Percentiles rank a stretch among this genome's conserved stretches.
These are phyloP conservation scores for Metschnikowia continentalis DNA, from an alignment of 805 yeast genomes.

Conservation along the genomic window DNA sequence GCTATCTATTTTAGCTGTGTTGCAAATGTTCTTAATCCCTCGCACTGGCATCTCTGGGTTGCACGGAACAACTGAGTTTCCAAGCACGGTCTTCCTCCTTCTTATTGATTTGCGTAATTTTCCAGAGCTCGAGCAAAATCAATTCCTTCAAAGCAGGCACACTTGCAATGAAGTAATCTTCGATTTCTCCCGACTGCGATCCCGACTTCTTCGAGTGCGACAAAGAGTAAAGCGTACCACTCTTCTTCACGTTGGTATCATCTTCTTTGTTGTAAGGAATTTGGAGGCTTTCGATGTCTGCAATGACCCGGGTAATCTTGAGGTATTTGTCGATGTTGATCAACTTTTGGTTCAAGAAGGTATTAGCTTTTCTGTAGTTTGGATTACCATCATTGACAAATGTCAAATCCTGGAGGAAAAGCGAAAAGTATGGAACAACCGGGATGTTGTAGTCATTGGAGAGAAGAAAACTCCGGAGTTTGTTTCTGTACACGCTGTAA, in stretches of 20 bases:
- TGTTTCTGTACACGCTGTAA: conserved; percentile 62
- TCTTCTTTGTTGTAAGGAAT: conserved; percentile 45
- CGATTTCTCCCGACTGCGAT: conserved; percentile 14
- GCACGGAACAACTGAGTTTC: conserved; percentile 62
- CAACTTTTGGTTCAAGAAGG: conserved; percentile 52
- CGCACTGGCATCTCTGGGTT: conserved; percentile 40
- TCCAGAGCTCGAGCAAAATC: conserved; percentile 65
- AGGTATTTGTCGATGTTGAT: conserved; percentile 72
- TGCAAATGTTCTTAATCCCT: not conserved
- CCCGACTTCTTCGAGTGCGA: conserved; percentile 11
- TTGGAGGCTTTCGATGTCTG: conserved; percentile 66
- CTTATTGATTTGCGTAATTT: conserved; percentile 56
- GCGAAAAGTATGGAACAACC: conserved; percentile 69
- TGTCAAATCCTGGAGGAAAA: conserved; percentile 74
- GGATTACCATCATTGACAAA: conserved; percentile 82
- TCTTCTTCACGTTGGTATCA: conserved; percentile 14
- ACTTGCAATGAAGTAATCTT: conserved; percentile 38
- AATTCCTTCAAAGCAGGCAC: conserved; percentile 51
- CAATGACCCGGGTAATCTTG: conserved; percentile 60
- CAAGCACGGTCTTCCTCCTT: conserved; percentile 67
- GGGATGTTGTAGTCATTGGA: conserved; percentile 52
- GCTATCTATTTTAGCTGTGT: too few species aligned
- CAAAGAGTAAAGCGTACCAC: conserved; percentile 21
- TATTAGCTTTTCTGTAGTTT: conserved; percentile 58
- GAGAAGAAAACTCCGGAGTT: conserved; percentile 51